Conservation (phyloP, 73 alveolate genomes). For the Stentor coeruleus region DNA sequence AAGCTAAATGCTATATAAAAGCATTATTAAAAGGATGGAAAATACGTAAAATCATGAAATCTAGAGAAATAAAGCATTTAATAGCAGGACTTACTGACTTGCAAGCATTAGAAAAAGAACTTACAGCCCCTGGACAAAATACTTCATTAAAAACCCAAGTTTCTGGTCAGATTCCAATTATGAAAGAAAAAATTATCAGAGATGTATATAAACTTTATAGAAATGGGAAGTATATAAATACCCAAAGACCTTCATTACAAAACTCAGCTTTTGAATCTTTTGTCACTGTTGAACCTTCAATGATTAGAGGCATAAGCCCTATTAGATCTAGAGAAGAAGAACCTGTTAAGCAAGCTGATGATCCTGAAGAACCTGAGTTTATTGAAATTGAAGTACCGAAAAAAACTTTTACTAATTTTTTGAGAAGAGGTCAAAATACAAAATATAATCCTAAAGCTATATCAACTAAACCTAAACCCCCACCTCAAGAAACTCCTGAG, state of each 20-base stretch:
- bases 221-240: neutral
- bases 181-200: neutral
- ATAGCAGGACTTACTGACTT: conserved; percentile 1
- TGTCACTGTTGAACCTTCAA: neutral
- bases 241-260: neutral
- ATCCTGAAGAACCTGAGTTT: neutral
- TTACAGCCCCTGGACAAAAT: neutral
- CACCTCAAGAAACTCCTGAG: neutral
- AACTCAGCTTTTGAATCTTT: neutral
- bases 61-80: neutral
- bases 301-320: neutral
- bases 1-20: neutral
- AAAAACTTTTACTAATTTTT: neutral
- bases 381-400: neutral
- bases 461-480: neutral
- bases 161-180: neutral
- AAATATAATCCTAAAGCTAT: neutral
- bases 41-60: neutral
- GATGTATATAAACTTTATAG: neutral
- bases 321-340: conserved; percentile 6
- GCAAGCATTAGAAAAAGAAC: neutral
- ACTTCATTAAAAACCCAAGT: neutral
- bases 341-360: neutral
- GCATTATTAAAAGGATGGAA: neutral
- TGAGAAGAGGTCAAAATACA: conserved; percentile 15